A percentile compares a stretch with the other conserved stretches of the same genome.
Evolutionary conservation across 2,329 filamentous ascomycete species (phyloP).

Genomic region (Magnaporthiopsis incrustans): DNA sequence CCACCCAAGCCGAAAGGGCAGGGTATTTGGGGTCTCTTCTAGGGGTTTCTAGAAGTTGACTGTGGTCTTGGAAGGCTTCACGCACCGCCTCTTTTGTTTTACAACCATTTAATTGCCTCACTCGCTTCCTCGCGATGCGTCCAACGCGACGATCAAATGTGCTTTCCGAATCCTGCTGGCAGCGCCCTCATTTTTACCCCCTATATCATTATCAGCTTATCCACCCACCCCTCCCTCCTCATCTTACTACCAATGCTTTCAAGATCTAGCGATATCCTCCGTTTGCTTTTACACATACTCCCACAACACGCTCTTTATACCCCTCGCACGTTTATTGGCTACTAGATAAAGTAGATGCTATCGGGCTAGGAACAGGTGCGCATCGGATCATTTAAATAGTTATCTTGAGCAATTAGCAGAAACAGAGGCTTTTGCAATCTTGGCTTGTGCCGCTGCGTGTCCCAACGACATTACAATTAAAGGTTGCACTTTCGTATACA

Average conservation of each 20-base stretch:
- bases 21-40: conserved; percentile 35
- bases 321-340: neutral
- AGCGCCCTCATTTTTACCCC: neutral
- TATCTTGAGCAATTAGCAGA: neutral
- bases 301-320: neutral
- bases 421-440: neutral
- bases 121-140: neutral
- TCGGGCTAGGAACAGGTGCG: neutral
- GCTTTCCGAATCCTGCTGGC: neutral
- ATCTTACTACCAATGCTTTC: neutral
- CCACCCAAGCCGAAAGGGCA: conserved; percentile 21
- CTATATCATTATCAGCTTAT: neutral
- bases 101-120: neutral
- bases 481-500: too few relatives aligned
- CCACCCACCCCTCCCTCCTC: too few relatives aligned
- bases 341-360: neutral
- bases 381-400: neutral
- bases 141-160: neutral
- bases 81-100: neutral
- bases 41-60: conserved; percentile 12
- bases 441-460: too few relatives aligned
- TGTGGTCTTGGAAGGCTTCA: conserved; percentile 13
- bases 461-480: too few relatives aligned
- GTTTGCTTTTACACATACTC: neutral
- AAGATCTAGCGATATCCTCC: neutral